Conservation (phyloP, 2,329 filamentous ascomycete genomes). For the Fusarium algeriense region DNA sequence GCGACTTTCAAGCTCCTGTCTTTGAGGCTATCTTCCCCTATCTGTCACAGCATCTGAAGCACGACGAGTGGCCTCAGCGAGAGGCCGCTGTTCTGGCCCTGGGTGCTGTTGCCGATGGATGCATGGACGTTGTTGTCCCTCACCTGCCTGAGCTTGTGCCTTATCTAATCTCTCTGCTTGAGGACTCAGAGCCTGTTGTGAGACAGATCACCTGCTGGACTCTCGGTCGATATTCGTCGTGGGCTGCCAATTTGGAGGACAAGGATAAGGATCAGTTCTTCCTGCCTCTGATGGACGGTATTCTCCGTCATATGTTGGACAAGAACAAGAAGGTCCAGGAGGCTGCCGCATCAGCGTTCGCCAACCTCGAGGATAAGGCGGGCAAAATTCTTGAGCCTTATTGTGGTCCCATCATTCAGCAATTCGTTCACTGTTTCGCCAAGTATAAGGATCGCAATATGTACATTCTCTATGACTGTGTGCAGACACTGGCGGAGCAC, state of each 20-base stretch:
- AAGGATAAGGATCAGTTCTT: constrained; percentile 83
- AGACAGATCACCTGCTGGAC: constrained; percentile 99
- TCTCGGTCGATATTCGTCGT: constrained; percentile 90
- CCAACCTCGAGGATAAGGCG: constrained; percentile 94
- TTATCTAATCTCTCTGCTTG: constrained; percentile 87
- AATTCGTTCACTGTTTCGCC: constrained; percentile 91
- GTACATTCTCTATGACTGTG: constrained; percentile 98
- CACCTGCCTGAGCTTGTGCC: constrained; percentile 91
- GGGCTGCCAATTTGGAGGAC: constrained; percentile 83
- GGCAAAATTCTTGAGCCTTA: constrained; percentile 85
- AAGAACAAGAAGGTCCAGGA: constrained; percentile 98
- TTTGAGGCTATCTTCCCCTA: constrained; percentile 95
- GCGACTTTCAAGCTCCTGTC: constrained; percentile 87
- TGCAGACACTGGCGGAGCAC: constrained; percentile 94
- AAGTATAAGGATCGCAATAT: constrained; percentile 99
- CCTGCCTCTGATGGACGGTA: constrained; percentile 96
- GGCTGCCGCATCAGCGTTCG: constrained; percentile 94
- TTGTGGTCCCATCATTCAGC: constrained; percentile 87
- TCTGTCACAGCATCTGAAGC: constrained; percentile 87
- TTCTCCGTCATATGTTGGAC: constrained; percentile 94
- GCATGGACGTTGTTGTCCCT: constrained; percentile 88
- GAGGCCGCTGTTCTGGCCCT: constrained; percentile 95
- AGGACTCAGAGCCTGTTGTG: constrained; percentile 89
- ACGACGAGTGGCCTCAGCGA: constrained; percentile 89
- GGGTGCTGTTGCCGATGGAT: constrained; percentile 94